phyloP scores from a whole-genome alignment of 192 early-diverging fungal species.

The Coemansia sp. region DNA sequence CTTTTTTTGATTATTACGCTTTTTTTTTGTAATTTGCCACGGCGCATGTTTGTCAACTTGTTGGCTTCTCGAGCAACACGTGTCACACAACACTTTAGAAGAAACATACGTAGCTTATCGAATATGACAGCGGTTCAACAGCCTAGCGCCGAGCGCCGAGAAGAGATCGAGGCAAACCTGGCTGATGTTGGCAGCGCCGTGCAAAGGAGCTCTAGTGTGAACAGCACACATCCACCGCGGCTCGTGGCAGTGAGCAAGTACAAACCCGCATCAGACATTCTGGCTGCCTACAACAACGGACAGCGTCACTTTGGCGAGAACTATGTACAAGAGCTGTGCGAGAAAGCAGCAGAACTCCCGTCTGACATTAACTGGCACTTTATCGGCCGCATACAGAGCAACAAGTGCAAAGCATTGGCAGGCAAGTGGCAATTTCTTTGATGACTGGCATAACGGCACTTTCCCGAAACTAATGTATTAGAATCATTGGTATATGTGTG shows the following conservation, averaged over 20 bases:
- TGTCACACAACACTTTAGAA: background rate
- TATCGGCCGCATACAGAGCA: constrained; percentile 93
- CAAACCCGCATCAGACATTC: constrained; percentile 82
- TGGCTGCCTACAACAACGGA: constrained; percentile 73
- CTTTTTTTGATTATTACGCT: background rate
- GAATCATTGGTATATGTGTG: background rate
- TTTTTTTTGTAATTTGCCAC: background rate
- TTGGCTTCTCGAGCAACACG: background rate
- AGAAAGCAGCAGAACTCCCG: constrained; percentile 81
- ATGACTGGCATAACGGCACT: background rate
- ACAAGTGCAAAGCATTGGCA: constrained; percentile 92
- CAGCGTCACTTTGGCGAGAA: constrained; percentile 98
- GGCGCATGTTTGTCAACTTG: background rate
- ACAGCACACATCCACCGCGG: constrained; percentile 41
- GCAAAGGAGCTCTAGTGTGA: background rate
- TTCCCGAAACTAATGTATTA: background rate
- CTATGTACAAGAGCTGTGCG: constrained; percentile 92
- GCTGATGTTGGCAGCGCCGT: constrained; percentile 11
- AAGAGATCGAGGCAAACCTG: constrained; percentile 25
- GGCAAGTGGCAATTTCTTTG: constrained; percentile 23
- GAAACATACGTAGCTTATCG: background rate
- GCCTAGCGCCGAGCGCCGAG: constrained; percentile 25
- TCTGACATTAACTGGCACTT: constrained; percentile 96
- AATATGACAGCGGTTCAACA: constrained; percentile 4
- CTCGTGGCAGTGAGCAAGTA: constrained; percentile 95